phyloP scores from a whole-genome alignment of 2,329 filamentous ascomycete genomes.

The Aureobasidium lini region DNA sequence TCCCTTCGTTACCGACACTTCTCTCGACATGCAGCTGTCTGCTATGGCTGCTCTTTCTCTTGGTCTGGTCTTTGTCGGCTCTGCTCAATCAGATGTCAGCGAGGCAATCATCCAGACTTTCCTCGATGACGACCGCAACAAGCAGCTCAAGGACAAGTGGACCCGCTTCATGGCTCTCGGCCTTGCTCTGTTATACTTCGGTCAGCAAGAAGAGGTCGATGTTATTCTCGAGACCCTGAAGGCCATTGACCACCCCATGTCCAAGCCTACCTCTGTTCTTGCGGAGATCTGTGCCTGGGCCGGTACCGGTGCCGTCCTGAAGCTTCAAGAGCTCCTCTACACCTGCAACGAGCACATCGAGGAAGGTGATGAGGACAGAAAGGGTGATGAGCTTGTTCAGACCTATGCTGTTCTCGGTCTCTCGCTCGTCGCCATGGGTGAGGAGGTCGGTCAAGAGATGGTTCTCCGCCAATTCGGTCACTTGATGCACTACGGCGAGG shows the following conservation, averaged over 20 bases:
- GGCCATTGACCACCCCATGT: constrained; percentile 93
- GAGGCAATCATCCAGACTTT: constrained; percentile 88
- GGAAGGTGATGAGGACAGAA: constrained; percentile 72
- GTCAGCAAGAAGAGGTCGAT: constrained; percentile 96
- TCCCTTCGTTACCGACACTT: constrained; percentile 78
- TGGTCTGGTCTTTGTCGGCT: constrained; percentile 87
- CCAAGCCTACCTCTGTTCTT: constrained; percentile 87
- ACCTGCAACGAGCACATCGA: constrained; percentile 98
- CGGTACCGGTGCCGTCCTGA: constrained; percentile 91
- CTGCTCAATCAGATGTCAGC: constrained; percentile 81
- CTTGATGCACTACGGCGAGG: constrained; percentile 97
- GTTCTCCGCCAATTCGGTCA: constrained; percentile 95
- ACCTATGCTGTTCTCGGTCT: constrained; percentile 93
- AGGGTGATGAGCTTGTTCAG: constrained; percentile 90
- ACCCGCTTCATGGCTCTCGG: constrained; percentile 93
- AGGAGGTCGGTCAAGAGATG: constrained; percentile 98
- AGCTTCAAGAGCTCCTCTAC: constrained; percentile 93
- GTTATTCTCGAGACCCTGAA: constrained; percentile 95
- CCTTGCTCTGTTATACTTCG: constrained; percentile 88
- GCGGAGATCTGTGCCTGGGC: constrained; percentile 98
- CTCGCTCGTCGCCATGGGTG: constrained; percentile 92
- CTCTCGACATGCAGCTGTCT: constrained; percentile 86
- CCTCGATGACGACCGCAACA: constrained; percentile 85
- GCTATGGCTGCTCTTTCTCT: constrained; percentile 91
- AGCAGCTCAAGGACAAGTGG: constrained; percentile 95